Conservation (phyloP, 2,329 filamentous ascomycete species). For the Fusarium sp. region DNA sequence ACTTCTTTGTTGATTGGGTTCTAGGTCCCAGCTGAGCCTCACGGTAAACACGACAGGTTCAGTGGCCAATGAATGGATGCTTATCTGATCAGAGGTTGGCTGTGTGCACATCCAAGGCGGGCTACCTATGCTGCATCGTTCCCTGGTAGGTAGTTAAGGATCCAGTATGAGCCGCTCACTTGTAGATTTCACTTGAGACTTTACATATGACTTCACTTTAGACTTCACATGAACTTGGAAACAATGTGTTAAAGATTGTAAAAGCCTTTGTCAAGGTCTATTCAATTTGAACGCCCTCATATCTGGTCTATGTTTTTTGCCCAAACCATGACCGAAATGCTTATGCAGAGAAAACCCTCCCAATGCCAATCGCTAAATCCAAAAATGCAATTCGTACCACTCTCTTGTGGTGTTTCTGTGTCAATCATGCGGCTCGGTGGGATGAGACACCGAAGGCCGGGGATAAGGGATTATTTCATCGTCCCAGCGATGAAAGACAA, state of each 20-base stretch:
- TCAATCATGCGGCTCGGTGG: constrained; percentile 31
- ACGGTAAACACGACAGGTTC: neutral
- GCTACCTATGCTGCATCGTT: neutral
- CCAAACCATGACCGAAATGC: constrained; percentile 27
- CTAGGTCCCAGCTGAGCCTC: neutral
- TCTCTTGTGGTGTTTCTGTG: neutral
- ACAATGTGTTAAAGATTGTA: neutral
- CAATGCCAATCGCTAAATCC: constrained; percentile 38
- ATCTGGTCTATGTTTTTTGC: constrained; percentile 30
- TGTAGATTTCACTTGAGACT: neutral
- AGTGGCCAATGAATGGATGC: neutral
- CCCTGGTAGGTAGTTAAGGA: neutral
- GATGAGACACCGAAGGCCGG: constrained; percentile 29
- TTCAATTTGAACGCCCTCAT: constrained; percentile 26
- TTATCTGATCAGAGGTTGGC: neutral
- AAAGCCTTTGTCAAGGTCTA: constrained; percentile 25
- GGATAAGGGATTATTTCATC: constrained; percentile 1
- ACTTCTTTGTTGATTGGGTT: constrained; percentile 3
- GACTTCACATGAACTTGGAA: constrained; percentile 1
- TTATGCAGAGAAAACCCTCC: constrained; percentile 27
- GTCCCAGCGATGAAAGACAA: constrained; percentile 31
- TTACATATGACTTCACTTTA: neutral
- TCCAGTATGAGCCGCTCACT: neutral
- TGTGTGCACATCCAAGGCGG: neutral
- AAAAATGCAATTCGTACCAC: constrained; percentile 24